A percentile compares a stretch with the other conserved stretches of the same genome.
phyloP scores from a whole-genome alignment of 176 grass and related monocot species.

The Cenchrus americanus region DNA sequence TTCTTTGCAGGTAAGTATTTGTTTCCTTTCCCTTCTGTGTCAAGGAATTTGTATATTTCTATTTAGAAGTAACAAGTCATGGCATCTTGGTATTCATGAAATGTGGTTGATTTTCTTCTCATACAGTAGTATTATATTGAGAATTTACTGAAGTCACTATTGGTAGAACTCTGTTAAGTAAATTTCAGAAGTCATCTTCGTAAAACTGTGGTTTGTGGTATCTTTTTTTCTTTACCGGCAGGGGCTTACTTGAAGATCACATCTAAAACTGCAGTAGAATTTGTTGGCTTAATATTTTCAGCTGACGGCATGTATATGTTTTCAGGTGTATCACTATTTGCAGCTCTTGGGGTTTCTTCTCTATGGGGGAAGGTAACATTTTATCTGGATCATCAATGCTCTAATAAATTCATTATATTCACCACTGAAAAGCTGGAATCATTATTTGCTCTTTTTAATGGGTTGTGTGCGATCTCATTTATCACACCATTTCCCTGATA shows the following conservation, averaged over 20 bases:
- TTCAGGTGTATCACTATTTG: constrained; percentile 91
- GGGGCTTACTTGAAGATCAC: not conserved
- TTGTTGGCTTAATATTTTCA: constrained; percentile 15
- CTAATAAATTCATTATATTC: not conserved
- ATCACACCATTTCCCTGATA: not conserved
- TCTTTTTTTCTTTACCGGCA: not conserved
- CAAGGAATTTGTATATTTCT: not conserved
- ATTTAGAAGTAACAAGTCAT: not conserved
- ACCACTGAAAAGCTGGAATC: not conserved
- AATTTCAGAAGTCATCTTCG: not conserved
- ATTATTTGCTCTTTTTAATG: not conserved
- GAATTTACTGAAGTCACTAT: not conserved
- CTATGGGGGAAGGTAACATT: constrained; percentile 84
- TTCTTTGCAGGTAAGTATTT: constrained; percentile 88
- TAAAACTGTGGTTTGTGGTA: not conserved
- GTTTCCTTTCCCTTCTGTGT: not conserved
- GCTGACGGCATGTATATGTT: constrained; percentile 27
- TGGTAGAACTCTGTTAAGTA: not conserved
- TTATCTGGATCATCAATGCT: not conserved
- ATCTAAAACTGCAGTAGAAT: not conserved
- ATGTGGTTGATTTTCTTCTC: not conserved
- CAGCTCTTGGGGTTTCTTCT: constrained; percentile 88
- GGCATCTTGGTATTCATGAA: constrained; percentile 22
- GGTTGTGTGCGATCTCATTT: not conserved
- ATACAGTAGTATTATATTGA: not conserved